A percentile compares a stretch with the other conserved stretches of the same genome.
Evolutionary conservation across 2,329 filamentous ascomycete species (phyloP).

Genomic region (Colletotrichum costaricense): DNA sequence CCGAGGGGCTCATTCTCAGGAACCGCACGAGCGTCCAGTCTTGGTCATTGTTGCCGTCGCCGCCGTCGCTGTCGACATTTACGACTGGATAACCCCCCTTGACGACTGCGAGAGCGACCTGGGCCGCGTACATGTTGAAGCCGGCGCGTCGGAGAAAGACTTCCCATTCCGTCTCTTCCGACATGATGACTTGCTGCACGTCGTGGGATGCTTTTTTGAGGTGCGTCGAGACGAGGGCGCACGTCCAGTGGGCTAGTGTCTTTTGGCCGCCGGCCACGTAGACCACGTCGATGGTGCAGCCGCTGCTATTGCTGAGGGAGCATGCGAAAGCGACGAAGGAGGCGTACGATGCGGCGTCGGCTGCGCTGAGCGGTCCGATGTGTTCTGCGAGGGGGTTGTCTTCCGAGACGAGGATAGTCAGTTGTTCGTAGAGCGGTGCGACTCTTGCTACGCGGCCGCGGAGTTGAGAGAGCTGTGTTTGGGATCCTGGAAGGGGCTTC

Average conservation of each 20-base stretch:
- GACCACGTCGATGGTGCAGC: conserved; percentile 49
- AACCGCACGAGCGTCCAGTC: conserved; percentile 45
- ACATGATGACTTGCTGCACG: conserved; percentile 48
- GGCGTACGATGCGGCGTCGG: conserved; percentile 57
- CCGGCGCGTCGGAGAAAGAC: conserved; percentile 49
- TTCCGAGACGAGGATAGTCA: conserved; percentile 77
- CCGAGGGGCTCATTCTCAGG: conserved; percentile 42
- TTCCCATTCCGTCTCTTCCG: conserved; percentile 55
- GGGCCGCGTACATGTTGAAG: conserved; percentile 50
- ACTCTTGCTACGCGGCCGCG: conserved; percentile 65
- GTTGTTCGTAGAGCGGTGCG: conserved; percentile 70
- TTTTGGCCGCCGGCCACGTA: conserved; percentile 63
- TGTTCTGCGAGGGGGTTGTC: conserved; percentile 55
- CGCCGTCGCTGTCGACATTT: neutral
- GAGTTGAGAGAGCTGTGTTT: conserved; percentile 54
- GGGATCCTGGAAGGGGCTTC: conserved; percentile 68
- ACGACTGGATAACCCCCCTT: conserved; percentile 36
- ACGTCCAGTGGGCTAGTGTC: conserved; percentile 66
- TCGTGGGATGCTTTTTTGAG: conserved; percentile 37
- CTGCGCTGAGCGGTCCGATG: conserved; percentile 48
- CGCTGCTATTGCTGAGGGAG: conserved; percentile 46
- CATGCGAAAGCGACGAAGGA: conserved; percentile 63
- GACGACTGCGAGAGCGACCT: conserved; percentile 45
- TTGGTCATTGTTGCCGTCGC: conserved; percentile 14
- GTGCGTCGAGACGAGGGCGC: conserved; percentile 62